Percentiles rank a stretch among this genome's conserved stretches.
These are phyloP conservation scores for Trypanosoma scelopori DNA, from an alignment of 208 protist species.

Conservation along the genomic window DNA sequence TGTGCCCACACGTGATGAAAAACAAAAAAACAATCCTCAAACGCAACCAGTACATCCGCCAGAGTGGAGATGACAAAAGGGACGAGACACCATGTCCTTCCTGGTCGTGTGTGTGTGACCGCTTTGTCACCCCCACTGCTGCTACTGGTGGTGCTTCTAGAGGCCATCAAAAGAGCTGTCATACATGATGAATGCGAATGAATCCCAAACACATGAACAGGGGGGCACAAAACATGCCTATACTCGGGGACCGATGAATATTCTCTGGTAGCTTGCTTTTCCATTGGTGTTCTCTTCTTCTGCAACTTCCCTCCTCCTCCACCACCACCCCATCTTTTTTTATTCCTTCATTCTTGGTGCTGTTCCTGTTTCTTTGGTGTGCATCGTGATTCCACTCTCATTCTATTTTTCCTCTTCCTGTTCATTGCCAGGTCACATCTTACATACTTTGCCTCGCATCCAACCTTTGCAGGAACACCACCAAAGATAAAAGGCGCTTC, in stretches of 20 bases:
- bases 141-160: no score
- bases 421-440: background rate
- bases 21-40: background rate
- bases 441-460: conserved; percentile 17
- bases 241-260: background rate
- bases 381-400: background rate
- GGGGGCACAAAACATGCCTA: background rate
- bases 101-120: background rate
- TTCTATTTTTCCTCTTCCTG: background rate
- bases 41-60: background rate
- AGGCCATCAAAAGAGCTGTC: background rate
- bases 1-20: background rate
- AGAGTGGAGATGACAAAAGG: background rate
- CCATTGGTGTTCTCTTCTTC: background rate
- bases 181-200: conserved; percentile 1
- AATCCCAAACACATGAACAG: no score
- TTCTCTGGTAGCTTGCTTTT: background rate
- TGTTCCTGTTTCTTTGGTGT: background rate
- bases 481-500: conserved; percentile 26
- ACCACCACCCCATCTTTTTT: no score
- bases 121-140: background rate
- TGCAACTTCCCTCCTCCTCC: background rate
- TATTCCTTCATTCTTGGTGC: background rate
- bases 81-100: no score
- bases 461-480: conserved; percentile 17